A percentile compares a stretch with the other conserved stretches of the same genome.
Evolutionary conservation across 352 stramenopile genomes (phyloP).

Genomic region (Elongisporangium undulatum): DNA sequence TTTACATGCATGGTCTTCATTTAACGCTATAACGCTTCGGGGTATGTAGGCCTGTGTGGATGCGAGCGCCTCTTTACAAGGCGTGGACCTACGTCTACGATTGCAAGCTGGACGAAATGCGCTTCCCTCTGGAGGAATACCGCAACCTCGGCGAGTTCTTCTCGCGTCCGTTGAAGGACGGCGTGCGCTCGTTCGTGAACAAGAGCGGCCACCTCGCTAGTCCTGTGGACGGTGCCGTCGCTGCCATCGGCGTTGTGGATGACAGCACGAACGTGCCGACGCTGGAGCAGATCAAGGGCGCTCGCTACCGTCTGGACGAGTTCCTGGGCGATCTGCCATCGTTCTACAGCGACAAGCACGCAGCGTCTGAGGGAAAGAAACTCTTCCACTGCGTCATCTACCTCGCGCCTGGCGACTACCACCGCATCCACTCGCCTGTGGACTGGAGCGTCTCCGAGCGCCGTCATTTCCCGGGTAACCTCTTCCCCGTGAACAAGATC

Average conservation of each 20-base stretch:
- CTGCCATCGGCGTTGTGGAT: conserved; percentile 52
- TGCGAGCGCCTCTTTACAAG: conserved; percentile 75
- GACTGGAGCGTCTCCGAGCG: conserved; percentile 72
- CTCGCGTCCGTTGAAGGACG: conserved; percentile 73
- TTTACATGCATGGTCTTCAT: not conserved
- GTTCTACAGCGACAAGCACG: conserved; percentile 40
- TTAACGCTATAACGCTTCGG: not conserved
- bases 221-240: conserved; percentile 58
- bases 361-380: conserved; percentile 34
- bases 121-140: conserved; percentile 71
- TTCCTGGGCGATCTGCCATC: conserved; percentile 61
- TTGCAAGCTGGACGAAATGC: conserved; percentile 86
- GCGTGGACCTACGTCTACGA: conserved; percentile 75
- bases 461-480: conserved; percentile 77
- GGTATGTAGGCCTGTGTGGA: conserved; percentile 41
- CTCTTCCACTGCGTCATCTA: conserved; percentile 83
- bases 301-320: conserved; percentile 78
- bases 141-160: conserved; percentile 84
- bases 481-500: conserved; percentile 75
- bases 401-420: conserved; percentile 82
- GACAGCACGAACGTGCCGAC: conserved; percentile 40
- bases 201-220: conserved; percentile 28
- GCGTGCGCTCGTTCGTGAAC: conserved; percentile 37
- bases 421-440: conserved; percentile 81
- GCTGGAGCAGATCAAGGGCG: conserved; percentile 80